Evolutionary conservation across 225 moss, liverwort and hornwort species (phyloP).

Genomic region (Thuidium tamariscinum): DNA sequence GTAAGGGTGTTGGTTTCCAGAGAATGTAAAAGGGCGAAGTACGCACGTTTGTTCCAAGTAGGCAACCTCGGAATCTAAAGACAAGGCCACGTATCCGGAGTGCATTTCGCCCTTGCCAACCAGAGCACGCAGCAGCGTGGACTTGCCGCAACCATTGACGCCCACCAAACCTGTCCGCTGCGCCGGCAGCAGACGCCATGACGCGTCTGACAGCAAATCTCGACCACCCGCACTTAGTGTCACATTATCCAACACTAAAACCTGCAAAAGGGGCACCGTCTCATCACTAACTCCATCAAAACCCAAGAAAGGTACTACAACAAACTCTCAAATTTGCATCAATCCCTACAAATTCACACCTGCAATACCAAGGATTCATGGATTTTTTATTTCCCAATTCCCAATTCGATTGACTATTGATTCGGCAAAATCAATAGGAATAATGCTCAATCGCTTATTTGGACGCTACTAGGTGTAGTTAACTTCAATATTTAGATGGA

Average conservation of each 20-base stretch:
- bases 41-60: conserved; percentile 96
- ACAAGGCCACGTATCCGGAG: conserved; percentile 61
- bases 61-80: conserved; percentile 77
- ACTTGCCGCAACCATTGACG: conserved; percentile 89
- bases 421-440: neutral
- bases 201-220: conserved; percentile 64
- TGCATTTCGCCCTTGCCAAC: conserved; percentile 70
- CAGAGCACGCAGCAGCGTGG: conserved; percentile 67
- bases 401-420: neutral
- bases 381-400: neutral
- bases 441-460: neutral
- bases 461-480: too few relatives aligned
- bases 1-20: neutral
- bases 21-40: neutral
- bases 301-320: neutral
- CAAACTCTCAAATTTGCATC: neutral
- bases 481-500: neutral
- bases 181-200: conserved; percentile 82
- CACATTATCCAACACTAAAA: conserved; percentile 76
- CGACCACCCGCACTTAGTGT: conserved; percentile 88
- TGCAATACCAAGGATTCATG: neutral
- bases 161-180: conserved; percentile 87
- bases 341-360: neutral
- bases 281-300: neutral
- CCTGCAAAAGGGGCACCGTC: conserved; percentile 20